Conservation (phyloP, 495 filamentous ascomycete species). For the Usnea hakonensis region DNA sequence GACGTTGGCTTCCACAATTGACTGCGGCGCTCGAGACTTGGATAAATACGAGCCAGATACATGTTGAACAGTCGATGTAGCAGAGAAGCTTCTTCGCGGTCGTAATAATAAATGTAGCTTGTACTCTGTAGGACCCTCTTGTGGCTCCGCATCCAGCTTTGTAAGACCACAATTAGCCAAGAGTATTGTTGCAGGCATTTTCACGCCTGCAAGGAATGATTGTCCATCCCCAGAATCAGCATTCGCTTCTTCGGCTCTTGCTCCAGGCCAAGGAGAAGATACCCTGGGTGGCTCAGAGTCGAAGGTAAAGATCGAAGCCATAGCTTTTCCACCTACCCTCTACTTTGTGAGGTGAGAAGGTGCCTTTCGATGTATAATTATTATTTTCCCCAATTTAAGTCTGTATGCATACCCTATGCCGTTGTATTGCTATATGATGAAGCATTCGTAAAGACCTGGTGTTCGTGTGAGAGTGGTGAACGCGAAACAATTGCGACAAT, state of each 20-base stretch:
- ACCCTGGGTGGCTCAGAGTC: conserved; percentile 82
- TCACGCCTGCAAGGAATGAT: conserved; percentile 6
- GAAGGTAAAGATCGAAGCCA: conserved; percentile 96
- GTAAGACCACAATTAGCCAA: conserved; percentile 65
- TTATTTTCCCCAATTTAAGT: conserved; percentile 16
- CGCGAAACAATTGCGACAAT: conserved; percentile 46
- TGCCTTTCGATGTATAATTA: conserved; percentile 9
- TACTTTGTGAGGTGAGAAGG: conserved; percentile 2
- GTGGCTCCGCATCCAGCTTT: conserved; percentile 81
- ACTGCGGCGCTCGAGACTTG: conserved; percentile 26
- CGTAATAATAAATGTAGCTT: conserved; percentile 88
- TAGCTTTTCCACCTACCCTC: conserved; percentile 28
- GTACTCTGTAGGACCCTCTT: conserved; percentile 91
- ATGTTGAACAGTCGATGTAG: conserved; percentile 52
- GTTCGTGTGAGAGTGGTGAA: conserved; percentile 43
- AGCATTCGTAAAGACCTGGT: conserved; percentile 35
- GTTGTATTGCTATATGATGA: conserved; percentile 23
- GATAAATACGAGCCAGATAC: conserved; percentile 55
- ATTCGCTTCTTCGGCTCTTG: conserved; percentile 14
- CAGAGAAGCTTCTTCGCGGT: conserved; percentile 63
- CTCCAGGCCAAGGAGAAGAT: conserved; percentile 77
- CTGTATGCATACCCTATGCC: conserved; percentile 16
- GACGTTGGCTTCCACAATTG: not conserved
- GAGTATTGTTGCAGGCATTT: conserved; percentile 38
- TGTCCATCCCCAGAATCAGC: not conserved